Percentiles rank a stretch among this genome's conserved stretches.
Evolutionary conservation across 1,284 basidiomycete genomes (phyloP).

Genomic region (Ceratobasidium sp.): DNA sequence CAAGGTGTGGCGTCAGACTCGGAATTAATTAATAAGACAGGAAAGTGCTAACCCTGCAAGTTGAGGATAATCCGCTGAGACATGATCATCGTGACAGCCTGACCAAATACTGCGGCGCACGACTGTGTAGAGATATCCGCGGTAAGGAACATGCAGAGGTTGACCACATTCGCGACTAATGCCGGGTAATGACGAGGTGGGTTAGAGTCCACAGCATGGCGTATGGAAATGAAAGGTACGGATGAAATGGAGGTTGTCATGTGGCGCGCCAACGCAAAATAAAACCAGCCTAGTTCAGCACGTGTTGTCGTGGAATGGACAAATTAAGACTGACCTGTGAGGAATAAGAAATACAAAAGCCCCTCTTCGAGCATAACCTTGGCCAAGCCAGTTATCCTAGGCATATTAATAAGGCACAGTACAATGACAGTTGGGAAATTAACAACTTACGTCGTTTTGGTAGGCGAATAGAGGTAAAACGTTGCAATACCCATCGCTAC

Average conservation of each 20-base stretch:
- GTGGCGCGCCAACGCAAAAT: conserved; percentile 3
- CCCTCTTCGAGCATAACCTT: conserved; percentile 41
- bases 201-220: background rate
- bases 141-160: conserved; percentile 14
- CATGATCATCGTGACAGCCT: conserved; percentile 47
- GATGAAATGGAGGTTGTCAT: background rate
- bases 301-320: background rate
- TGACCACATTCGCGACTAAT: conserved; percentile 33
- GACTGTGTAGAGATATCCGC: conserved; percentile 37
- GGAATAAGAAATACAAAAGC: conserved; percentile 27
- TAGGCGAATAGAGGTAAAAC: conserved; percentile 34
- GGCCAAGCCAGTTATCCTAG: conserved; percentile 26
- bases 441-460: conserved; percentile 16
- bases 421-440: background rate
- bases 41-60: conserved; percentile 22
- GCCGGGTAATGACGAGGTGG: background rate
- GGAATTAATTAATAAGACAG: background rate
- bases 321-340: conserved; percentile 20
- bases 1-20: background rate
- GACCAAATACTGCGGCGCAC: conserved; percentile 39
- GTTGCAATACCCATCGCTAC: conserved; percentile 40
- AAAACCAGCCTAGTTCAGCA: background rate
- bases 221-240: background rate
- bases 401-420: background rate
- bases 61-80: conserved; percentile 44